Evolutionary conservation across 345 rosid species (phyloP).

Genomic region (Euphorbia lathyris): DNA sequence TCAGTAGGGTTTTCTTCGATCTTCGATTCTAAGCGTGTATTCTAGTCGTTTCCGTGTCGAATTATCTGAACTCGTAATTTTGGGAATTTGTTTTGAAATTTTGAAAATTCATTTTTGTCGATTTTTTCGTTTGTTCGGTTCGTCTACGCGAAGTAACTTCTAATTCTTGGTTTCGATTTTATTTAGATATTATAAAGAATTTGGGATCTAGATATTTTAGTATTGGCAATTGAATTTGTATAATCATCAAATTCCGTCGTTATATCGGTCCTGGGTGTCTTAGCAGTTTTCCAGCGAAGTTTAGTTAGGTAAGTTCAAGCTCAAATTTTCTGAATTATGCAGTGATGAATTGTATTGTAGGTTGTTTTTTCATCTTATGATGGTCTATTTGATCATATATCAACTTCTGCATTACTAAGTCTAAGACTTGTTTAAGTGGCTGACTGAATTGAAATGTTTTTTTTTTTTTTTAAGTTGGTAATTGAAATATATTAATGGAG

Average conservation of each 20-base stretch:
- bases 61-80: slow-evolving; percentile 7
- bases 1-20: slow-evolving; percentile 15
- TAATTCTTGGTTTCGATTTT: not conserved
- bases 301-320: slow-evolving; percentile 6
- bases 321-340: not conserved
- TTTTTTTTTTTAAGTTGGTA: too few relatives aligned
- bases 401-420: not conserved
- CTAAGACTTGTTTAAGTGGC: not conserved
- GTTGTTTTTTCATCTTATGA: not conserved
- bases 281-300: not conserved
- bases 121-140: not conserved
- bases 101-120: slow-evolving; percentile 6
- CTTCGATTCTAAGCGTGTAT: not conserved
- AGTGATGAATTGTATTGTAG: not conserved
- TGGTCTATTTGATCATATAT: not conserved
- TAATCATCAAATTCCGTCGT: not conserved
- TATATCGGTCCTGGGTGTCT: not conserved
- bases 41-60: not conserved
- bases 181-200: not conserved
- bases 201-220: not conserved
- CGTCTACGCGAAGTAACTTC: not conserved
- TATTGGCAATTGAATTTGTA: not conserved
- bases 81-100: not conserved
- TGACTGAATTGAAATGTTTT: not conserved
- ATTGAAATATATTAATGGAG: not conserved